phyloP scores from a whole-genome alignment of 345 rosid species.

The Brassica rapa region DNA sequence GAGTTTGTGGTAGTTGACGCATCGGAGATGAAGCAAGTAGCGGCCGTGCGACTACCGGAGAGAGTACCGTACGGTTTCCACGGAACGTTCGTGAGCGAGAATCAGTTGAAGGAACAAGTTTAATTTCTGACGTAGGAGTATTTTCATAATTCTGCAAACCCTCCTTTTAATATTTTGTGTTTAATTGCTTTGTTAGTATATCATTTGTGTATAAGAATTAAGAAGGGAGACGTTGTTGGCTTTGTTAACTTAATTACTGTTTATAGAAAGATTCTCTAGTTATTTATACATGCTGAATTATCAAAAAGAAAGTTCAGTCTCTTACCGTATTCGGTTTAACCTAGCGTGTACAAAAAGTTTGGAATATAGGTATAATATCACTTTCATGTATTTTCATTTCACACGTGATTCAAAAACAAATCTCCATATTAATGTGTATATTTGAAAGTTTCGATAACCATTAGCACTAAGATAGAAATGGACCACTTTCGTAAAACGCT shows the following conservation, averaged over 20 bases:
- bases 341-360: background rate
- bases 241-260: background rate
- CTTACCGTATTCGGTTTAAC: background rate
- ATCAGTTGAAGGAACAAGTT: slow-evolving; percentile 48
- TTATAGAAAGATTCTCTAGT: background rate
- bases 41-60: slow-evolving; percentile 49
- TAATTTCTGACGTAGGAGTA: slow-evolving; percentile 26
- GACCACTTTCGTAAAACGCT: slow-evolving; percentile 22
- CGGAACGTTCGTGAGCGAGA: slow-evolving; percentile 58
- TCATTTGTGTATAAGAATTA: background rate
- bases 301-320: background rate
- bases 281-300: background rate
- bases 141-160: background rate
- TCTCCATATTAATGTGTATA: background rate
- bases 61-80: slow-evolving; percentile 84
- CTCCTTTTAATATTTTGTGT: background rate
- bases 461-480: slow-evolving; percentile 12
- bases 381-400: background rate
- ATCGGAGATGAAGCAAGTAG: slow-evolving; percentile 55
- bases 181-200: background rate
- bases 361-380: background rate
- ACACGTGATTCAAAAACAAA: slow-evolving; percentile 1
- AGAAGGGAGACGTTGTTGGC: background rate
- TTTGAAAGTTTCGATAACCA: background rate
- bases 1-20: slow-evolving; percentile 60